Base-by-base conservation (phyloP, 2,329 filamentous ascomycete species). In the Furcasterigmium furcatum region DNA sequence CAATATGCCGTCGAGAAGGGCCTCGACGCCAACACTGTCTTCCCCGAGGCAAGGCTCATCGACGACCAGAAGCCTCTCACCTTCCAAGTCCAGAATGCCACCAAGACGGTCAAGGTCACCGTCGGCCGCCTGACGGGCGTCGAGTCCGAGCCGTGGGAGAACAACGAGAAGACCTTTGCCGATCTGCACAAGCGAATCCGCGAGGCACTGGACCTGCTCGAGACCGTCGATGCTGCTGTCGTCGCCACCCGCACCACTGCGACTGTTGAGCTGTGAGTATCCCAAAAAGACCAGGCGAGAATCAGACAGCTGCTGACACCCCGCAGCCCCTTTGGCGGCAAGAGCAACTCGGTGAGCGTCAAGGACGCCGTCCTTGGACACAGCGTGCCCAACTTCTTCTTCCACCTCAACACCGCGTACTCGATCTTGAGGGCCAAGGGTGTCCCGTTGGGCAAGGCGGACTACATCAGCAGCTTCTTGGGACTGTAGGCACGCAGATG, bases 311-410 rank as follows among this genome's bases (percentile, higher is more conserved):
- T 8, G n/a, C 45, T 45, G 25, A 47, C 35, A 13, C 1, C 14
- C 18, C 4, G 4, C 10, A 52, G 50, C 19, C 44, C 46, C 7
- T 43, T 46, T 12, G 44, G 44, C 16, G 46, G 46, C 14, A 43
- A 42, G 35, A 35, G 47, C 10, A 14, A 49, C 25, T 52, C 50
- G 36, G 39, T 56, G 18, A 46, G 51, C 13, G 52, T 46, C 32
- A 50, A 55, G 40, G 59, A 63, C 0, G 82, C 78, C 47, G 53
- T 77, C 6, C 51, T 67, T 16, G 57, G 58, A 3, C 75, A 70
- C 56, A 68, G 63, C 4, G 47, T 82, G 32, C 79, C 80, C 12
- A 84, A 84, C 57, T 71, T 83, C 55, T 81, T 71, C 60, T 85
- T 85, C 58, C 82, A 85, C 54, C 48, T 77, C 5, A 70, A 64